Evolutionary conservation across 495 filamentous ascomycete species (phyloP), one percentile per base, ranked within the genome.

Genomic region (Podospora conica): DNA sequence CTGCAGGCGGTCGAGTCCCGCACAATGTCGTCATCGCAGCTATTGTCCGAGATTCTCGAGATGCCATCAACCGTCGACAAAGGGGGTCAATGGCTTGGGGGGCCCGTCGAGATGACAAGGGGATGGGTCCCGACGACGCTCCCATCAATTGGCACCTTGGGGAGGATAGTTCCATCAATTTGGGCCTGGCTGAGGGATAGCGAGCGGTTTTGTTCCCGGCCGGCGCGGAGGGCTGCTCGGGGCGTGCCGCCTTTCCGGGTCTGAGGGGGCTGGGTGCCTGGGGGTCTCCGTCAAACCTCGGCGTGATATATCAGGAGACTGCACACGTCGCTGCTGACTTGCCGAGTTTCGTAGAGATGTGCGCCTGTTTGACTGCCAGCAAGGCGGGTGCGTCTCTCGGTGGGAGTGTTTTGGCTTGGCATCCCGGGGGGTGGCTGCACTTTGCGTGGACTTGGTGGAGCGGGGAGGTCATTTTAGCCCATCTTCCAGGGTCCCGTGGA

Each of bases 291-390:
- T n/a, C n/a, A n/a, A 9, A n/a, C 6, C 40, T 18, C 40, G 6
- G 31, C 28, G 62, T 64, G 62, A 58, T 64, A 40, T 53, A 56
- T 33, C 63, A 28, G 63, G 29, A 40, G 33, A 28, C 55, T 18
- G 18, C 40, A 48, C 3, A 8, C 40, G 6, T 48, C 40, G 40
- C 18, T 58, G 63, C 54, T 66, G 25, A 54, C 57, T 55, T 68
- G 53, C 64, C 66, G 31, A 65, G 56, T 56, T 68, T 58, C 55
- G 66, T 63, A 65, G 55, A 57, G 65, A 67, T 67, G 23, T 65
- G 63, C 65, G 53, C 23, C 58, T 24, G 65, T 67, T 29, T 58
- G 24, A 21, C 28, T 10, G 27, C 48, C 9, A 21, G 8, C 55
- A 23, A 24, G 55, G 55, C 55, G 22, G 55, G 9, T 27, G 22